Base-by-base conservation (phyloP, 2,329 filamentous ascomycete genomes). In the Calonectria montana region DNA sequence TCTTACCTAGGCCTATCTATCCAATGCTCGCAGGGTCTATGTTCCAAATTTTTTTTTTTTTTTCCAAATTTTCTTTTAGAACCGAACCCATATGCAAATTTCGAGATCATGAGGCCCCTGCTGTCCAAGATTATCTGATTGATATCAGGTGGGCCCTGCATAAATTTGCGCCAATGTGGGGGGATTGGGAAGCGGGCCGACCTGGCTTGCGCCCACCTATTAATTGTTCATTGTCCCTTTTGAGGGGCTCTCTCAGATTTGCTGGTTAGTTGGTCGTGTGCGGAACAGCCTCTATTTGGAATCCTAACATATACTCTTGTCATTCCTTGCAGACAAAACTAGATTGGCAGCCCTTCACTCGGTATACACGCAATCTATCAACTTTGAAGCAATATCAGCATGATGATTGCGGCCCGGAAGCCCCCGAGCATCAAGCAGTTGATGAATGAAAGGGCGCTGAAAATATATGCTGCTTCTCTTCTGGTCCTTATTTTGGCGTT, bases 51-150 rank as follows among this genome's bases (percentile, higher is more conserved):
- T n/a, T n/a, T n/a, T n/a, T n/a, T n/a, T n/a, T n/a, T n/a, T n/a
- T n/a, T n/a, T n/a, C n/a, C n/a, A n/a, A n/a, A n/a, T n/a, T n/a
- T n/a, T n/a, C n/a, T n/a, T n/a, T n/a, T n/a, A n/a, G 29, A 9
- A 31, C 9, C 5, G 29, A 31, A 5, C 29, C 29, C 29, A 31
- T 31, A 31, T 31, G 29, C 5, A 31, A 31, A 31, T 31, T 31
- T 4, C 31, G 10, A 5, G n/a, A 8, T 35, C 31, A 8, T 35
- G 10, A 35, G 41, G 41, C 41, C 37, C 10, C 37, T 18, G 41
- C 41, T 43, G 31, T n/a, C 53, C 53, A 23, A 39, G 53, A 59
- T 59, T 59, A 59, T 59, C 53, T 39, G 53, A 59, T 59, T 59
- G 53, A 59, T 59, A 59, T 18, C 4, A 2, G 13, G 53, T 59